Evolutionary conservation across 2,329 filamentous ascomycete genomes (phyloP).

Genomic region (Alternaria panax): DNA sequence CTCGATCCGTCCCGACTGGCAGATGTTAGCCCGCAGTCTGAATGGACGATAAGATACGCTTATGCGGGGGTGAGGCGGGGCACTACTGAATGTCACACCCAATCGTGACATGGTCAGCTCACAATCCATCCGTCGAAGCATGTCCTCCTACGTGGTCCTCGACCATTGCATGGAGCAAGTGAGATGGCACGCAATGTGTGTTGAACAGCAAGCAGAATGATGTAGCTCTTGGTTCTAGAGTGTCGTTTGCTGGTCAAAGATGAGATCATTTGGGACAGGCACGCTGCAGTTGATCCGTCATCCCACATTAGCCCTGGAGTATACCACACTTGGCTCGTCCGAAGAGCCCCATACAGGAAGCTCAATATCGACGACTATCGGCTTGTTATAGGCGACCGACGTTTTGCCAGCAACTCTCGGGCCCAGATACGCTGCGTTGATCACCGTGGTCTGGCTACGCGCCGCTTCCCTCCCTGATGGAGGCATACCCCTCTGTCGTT

Average conservation of each 20-base stretch:
- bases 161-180: conserved; percentile 21
- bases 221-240: conserved; percentile 1
- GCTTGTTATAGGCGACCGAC: conserved; percentile 74
- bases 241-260: conserved; percentile 12
- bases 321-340: conserved; percentile 24
- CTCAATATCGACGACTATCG: conserved; percentile 83
- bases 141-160: conserved; percentile 32
- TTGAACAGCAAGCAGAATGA: conserved; percentile 1
- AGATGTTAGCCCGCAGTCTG: conserved; percentile 31
- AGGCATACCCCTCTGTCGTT: conserved; percentile 6
- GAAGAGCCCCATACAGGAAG: conserved; percentile 63
- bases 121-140: conserved; percentile 14
- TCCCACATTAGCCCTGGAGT: conserved; percentile 11
- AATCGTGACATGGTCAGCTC: conserved; percentile 14
- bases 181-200: conserved; percentile 9
- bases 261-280: conserved; percentile 33
- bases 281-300: conserved; percentile 24
- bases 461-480: conserved; percentile 38
- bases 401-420: conserved; percentile 61
- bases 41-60: conserved; percentile 38
- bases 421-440: conserved; percentile 80
- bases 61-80: conserved; percentile 43
- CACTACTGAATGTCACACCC: conserved; percentile 18
- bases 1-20: conserved; percentile 45
- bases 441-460: conserved; percentile 73